phyloP scores from a whole-genome alignment of 2,329 filamentous ascomycete species.

The Sphaerulina populicola region DNA sequence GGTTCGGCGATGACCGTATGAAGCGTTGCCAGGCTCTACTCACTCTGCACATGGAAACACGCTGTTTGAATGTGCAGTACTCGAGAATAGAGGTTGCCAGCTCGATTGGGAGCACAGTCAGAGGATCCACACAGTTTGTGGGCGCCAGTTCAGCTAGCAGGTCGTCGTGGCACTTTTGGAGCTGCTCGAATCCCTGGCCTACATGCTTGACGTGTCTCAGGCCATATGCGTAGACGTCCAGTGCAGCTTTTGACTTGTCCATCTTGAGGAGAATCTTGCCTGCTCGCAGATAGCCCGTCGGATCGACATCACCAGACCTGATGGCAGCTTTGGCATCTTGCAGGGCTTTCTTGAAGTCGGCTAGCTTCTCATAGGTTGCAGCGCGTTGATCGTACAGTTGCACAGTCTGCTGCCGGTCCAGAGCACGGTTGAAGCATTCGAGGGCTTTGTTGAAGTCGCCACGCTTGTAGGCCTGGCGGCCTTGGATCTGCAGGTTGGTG shows the following conservation, averaged over 20 bases:
- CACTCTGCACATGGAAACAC: constrained; percentile 45
- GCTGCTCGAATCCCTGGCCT: constrained; percentile 29
- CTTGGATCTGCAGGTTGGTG: no score
- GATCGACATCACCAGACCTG: constrained; percentile 42
- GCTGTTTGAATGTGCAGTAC: constrained; percentile 45
- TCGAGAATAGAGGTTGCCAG: constrained; percentile 46
- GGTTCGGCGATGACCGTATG: constrained; percentile 39
- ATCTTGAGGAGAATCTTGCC: constrained; percentile 43
- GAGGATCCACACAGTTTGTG: constrained; percentile 43
- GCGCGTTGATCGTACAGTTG: no score
- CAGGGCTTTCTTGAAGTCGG: constrained; percentile 25
- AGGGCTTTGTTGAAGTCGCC: no score
- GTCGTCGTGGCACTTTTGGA: constrained; percentile 39
- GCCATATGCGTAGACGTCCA: constrained; percentile 52
- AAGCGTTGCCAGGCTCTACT: constrained; percentile 50
- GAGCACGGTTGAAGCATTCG: no score
- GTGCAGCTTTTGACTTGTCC: constrained; percentile 46
- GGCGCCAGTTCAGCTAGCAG: constrained; percentile 38
- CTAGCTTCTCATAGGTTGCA: no score
- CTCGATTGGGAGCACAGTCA: constrained; percentile 48
- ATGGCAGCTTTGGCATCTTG: constrained; percentile 53
- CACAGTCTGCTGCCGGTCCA: no score
- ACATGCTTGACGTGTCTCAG: constrained; percentile 44
- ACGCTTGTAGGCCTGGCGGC: no score
- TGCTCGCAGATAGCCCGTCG: constrained; percentile 52